phyloP scores from a whole-genome alignment of 495 filamentous ascomycete genomes.

The Aspergillus avenaceus region DNA sequence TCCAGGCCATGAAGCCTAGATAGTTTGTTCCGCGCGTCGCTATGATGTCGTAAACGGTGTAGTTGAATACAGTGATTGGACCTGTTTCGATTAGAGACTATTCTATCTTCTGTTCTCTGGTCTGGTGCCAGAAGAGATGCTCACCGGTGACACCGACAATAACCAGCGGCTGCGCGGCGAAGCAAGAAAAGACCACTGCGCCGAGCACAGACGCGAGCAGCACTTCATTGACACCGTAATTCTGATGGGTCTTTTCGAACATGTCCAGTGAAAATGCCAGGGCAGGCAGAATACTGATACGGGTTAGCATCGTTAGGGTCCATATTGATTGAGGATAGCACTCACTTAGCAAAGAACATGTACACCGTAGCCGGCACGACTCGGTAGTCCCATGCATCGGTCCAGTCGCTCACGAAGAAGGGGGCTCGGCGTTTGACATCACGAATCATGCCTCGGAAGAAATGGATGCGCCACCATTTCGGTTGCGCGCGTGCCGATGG shows the following conservation, averaged over 20 bases:
- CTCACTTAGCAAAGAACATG: slow-evolving; percentile 89
- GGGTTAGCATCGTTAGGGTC: background rate
- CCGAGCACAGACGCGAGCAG: slow-evolving; percentile 74
- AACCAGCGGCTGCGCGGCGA: slow-evolving; percentile 74
- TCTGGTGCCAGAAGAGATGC: slow-evolving; percentile 4
- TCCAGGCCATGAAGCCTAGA: slow-evolving; percentile 81
- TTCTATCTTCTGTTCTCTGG: too few species aligned
- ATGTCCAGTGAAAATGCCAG: slow-evolving; percentile 83
- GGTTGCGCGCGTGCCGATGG: slow-evolving; percentile 1
- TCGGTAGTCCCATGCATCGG: slow-evolving; percentile 81
- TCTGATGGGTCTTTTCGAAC: slow-evolving; percentile 74
- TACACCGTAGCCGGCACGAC: slow-evolving; percentile 78
- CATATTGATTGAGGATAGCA: background rate
- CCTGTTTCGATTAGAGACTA: too few species aligned
- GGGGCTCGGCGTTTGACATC: slow-evolving; percentile 70
- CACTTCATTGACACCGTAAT: slow-evolving; percentile 83
- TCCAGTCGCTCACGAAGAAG: slow-evolving; percentile 75
- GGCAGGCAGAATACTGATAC: slow-evolving; percentile 68
- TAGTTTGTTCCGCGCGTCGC: slow-evolving; percentile 64
- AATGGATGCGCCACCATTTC: slow-evolving; percentile 59
- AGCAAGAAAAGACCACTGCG: slow-evolving; percentile 68
- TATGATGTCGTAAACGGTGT: slow-evolving; percentile 83
- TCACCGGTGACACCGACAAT: slow-evolving; percentile 86
- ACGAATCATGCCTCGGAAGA: slow-evolving; percentile 63
- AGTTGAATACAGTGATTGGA: slow-evolving; percentile 84